These are phyloP conservation scores for Cladochytrium replicatum DNA, from an alignment of 192 early-diverging fungal species.

Conservation along the genomic window DNA sequence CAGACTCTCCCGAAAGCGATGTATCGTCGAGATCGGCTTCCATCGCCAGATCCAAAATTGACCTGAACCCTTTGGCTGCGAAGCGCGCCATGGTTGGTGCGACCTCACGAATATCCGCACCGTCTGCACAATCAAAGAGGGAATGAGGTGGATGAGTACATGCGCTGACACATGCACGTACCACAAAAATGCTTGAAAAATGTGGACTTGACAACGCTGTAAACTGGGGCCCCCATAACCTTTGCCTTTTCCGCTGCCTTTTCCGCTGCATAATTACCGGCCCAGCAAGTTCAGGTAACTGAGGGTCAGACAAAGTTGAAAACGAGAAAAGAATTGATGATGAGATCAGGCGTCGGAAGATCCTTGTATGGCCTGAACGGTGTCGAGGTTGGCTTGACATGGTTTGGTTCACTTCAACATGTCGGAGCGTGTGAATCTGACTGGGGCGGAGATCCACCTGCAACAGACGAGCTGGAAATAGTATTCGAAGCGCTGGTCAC, in stretches of 20 bases:
- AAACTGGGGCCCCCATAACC: too few relatives aligned
- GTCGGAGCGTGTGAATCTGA: too few relatives aligned
- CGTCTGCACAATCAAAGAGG: too few relatives aligned
- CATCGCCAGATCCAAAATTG: constrained; percentile 77
- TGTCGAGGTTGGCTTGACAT: too few relatives aligned
- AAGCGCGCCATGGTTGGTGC: constrained; percentile 74
- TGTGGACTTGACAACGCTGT: constrained; percentile 67
- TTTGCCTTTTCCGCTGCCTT: too few relatives aligned
- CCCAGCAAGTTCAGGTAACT: constrained; percentile 58
- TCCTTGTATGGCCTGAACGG: constrained; percentile 43
- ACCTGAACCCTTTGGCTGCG: constrained; percentile 18
- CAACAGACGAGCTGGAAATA: too few relatives aligned
- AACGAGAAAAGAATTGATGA: constrained; percentile 55
- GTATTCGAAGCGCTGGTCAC: too few relatives aligned
- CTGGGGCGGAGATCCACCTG: too few relatives aligned
- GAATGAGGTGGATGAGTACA: too few relatives aligned
- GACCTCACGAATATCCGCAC: constrained; percentile 76
- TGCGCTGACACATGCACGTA: constrained; percentile 18
- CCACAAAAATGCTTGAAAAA: constrained; percentile 89
- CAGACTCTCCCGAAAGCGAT: constrained; percentile 7
- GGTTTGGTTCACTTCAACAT: too few relatives aligned
- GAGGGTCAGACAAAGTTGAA: constrained; percentile 58
- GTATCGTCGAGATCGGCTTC: constrained; percentile 48
- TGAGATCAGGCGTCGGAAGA: constrained; percentile 47
- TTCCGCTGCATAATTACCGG: too few relatives aligned